These are phyloP conservation scores for Cucurbita ficifolia DNA, from an alignment of 306 rosid genomes.

Conservation along the genomic window DNA sequence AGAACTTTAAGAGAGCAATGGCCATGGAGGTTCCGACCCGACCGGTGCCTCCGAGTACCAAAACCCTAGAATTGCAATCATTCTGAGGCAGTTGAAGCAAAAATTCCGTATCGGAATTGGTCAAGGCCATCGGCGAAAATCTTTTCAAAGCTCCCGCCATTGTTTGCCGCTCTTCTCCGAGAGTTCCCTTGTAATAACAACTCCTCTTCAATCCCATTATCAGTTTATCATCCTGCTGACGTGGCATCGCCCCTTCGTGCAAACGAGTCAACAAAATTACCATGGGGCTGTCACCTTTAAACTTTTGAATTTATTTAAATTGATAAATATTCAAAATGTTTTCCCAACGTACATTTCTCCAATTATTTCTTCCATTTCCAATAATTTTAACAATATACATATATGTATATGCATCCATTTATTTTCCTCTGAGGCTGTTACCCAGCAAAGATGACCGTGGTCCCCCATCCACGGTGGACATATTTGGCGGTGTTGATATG, in stretches of 20 bases:
- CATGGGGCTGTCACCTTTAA: too few species aligned
- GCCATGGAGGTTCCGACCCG: slow-evolving; percentile 94
- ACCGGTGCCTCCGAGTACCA: slow-evolving; percentile 90
- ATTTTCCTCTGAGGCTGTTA: too few species aligned
- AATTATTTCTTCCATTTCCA: neutral
- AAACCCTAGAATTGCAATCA: slow-evolving; percentile 41
- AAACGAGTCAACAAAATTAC: neutral
- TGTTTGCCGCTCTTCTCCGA: neutral
- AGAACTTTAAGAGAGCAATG: slow-evolving; percentile 53
- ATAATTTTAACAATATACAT: too few species aligned
- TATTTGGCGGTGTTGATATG: neutral
- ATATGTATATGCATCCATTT: too few species aligned
- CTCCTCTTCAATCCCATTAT: neutral
- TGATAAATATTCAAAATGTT: too few species aligned
- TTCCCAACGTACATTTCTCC: neutral
- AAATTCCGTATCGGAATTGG: slow-evolving; percentile 3
- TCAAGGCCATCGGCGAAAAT: slow-evolving; percentile 9
- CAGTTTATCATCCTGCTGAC: slow-evolving; percentile 12
- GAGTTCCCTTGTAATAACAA: neutral
- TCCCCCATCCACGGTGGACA: neutral
- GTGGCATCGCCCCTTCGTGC: slow-evolving; percentile 10
- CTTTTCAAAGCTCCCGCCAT: slow-evolving; percentile 31
- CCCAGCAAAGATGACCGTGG: neutral
- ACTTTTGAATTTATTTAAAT: too few species aligned
- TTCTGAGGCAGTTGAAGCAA: slow-evolving; percentile 37